These are phyloP conservation scores for Colletotrichum kahawae DNA, from an alignment of 2,329 filamentous ascomycete species.

Conservation along the genomic window DNA sequence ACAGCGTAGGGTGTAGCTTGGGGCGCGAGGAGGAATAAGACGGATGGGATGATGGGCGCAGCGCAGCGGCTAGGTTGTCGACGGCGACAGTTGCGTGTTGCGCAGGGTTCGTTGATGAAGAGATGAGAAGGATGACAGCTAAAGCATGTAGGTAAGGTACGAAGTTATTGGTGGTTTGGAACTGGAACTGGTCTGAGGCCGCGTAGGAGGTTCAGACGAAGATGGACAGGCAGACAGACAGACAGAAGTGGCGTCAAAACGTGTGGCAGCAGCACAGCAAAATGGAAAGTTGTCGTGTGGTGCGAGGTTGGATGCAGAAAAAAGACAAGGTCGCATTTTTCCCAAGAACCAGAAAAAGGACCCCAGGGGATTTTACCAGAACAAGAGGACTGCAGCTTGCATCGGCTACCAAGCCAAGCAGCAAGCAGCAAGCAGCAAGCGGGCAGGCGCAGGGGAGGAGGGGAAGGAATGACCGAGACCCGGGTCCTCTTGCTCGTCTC, in stretches of 20 bases:
- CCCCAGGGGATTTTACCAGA: background rate
- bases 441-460: background rate
- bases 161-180: background rate
- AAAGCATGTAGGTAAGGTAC: background rate
- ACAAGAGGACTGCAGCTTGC: background rate
- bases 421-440: background rate
- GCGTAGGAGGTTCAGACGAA: background rate
- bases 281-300: constrained; percentile 16
- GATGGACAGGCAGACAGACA: background rate
- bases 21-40: background rate
- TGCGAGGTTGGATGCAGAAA: background rate
- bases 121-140: background rate
- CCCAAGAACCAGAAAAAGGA: background rate
- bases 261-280: background rate
- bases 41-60: background rate
- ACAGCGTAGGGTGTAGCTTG: background rate
- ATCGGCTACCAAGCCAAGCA: background rate
- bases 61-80: background rate
- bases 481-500: background rate
- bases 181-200: background rate
- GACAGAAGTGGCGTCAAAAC: background rate
- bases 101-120: background rate
- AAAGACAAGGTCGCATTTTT: background rate
- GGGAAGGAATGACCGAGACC: background rate
- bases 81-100: background rate